Evolutionary conservation across 352 stramenopile genomes (phyloP).

Genomic region (Phytophthora crassamura): DNA sequence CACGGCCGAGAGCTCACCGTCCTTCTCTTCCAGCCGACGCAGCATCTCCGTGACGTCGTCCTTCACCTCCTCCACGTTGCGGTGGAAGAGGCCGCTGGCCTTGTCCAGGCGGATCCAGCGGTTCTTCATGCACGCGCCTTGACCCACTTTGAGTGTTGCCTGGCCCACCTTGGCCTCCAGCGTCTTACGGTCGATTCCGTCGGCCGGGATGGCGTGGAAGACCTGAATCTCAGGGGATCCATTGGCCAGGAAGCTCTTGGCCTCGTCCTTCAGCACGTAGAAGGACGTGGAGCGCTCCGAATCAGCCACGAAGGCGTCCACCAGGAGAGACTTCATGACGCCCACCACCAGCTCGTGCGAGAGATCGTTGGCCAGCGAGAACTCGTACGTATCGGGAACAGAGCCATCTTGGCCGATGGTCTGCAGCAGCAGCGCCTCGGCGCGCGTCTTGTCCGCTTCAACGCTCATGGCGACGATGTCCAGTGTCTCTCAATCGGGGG

Average conservation of each 20-base stretch:
- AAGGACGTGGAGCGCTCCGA: constrained; percentile 87
- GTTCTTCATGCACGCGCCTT: constrained; percentile 98
- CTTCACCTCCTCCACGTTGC: constrained; percentile 67
- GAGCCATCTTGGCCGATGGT: constrained; percentile 47
- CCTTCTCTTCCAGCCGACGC: constrained; percentile 69
- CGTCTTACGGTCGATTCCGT: constrained; percentile 72
- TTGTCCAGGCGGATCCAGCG: constrained; percentile 97
- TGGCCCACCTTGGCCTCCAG: constrained; percentile 88
- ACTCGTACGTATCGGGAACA: constrained; percentile 88
- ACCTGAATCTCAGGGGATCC: constrained; percentile 88
- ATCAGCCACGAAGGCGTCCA: constrained; percentile 92
- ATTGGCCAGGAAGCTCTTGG: constrained; percentile 66
- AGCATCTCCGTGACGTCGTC: constrained; percentile 89
- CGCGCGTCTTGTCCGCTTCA: constrained; percentile 77
- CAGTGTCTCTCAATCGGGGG: not conserved
- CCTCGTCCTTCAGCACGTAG: constrained; percentile 95
- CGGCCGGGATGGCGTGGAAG: constrained; percentile 80
- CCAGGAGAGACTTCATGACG: constrained; percentile 95
- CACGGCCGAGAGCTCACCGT: constrained; percentile 72
- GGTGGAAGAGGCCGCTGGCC: constrained; percentile 86
- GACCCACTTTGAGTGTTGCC: constrained; percentile 94
- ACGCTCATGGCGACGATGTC: constrained; percentile 35
- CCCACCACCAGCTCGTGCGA: constrained; percentile 95
- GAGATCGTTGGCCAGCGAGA: constrained; percentile 73
- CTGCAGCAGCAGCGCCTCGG: constrained; percentile 74